Percentiles rank a stretch among this genome's conserved stretches.
These are phyloP conservation scores for Myriosclerotinia duriaeana DNA, from an alignment of 2,329 filamentous ascomycete species.

Conservation along the genomic window DNA sequence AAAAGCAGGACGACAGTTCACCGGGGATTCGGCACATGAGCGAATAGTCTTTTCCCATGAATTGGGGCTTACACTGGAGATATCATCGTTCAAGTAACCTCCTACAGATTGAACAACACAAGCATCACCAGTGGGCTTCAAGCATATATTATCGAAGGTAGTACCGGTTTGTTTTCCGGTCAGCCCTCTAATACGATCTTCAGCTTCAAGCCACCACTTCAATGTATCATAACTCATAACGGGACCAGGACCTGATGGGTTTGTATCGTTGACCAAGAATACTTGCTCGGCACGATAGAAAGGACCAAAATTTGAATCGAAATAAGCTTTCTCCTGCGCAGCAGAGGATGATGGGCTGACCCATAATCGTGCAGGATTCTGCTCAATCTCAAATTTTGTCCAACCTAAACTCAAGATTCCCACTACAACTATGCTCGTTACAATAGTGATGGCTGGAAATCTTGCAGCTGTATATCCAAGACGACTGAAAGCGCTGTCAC, in stretches of 20 bases:
- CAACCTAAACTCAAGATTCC: constrained; percentile 80
- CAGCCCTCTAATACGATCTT: constrained; percentile 70
- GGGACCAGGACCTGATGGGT: constrained; percentile 61
- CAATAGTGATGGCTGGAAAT: constrained; percentile 83
- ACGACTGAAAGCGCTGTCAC: constrained; percentile 75
- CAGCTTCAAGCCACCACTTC: constrained; percentile 90
- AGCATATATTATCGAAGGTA: constrained; percentile 81
- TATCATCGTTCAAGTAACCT: constrained; percentile 76
- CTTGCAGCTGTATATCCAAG: constrained; percentile 78
- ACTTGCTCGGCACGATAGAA: constrained; percentile 94
- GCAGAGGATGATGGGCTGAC: constrained; percentile 92
- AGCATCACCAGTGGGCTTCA: constrained; percentile 84
- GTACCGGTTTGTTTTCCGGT: constrained; percentile 68
- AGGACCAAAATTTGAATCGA: constrained; percentile 88
- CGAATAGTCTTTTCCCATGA: constrained; percentile 72
- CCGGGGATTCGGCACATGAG: constrained; percentile 75
- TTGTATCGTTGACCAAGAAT: constrained; percentile 88
- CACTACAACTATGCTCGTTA: constrained; percentile 71
- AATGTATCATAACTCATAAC: constrained; percentile 88
- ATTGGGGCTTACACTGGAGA: constrained; percentile 58
- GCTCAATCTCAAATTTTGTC: constrained; percentile 86
- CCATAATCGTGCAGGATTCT: constrained; percentile 88
- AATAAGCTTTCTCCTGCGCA: constrained; percentile 90
- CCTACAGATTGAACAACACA: constrained; percentile 94
- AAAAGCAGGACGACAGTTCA: constrained; percentile 83